Base-by-base conservation (phyloP, 2,329 filamentous ascomycete species). In the Botrytis elliptica region DNA sequence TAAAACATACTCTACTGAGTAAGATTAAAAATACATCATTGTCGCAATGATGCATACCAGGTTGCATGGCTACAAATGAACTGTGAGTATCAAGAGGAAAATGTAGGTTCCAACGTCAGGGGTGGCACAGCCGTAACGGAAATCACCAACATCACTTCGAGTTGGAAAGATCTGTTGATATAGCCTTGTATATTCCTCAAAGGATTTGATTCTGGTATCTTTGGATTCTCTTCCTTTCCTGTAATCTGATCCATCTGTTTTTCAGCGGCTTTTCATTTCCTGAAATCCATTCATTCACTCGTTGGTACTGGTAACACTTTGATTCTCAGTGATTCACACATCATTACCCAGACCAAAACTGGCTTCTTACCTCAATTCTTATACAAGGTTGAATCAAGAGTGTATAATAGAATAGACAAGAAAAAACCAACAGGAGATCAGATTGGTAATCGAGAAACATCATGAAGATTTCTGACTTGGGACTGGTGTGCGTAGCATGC, bases 391-490 rank as follows among this genome's bases (percentile, higher is more conserved):
- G 14, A 29, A 5, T 18, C 3, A 2, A 5, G 38, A 69, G 8
- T 25, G n/a, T 10, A 29, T 22, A 33, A 20, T 3, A 33, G 10
- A 42, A 33, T 5, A 69, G 9, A 55, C 18, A 33, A 57, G 46
- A 33, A 57, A 68, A 3, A 44, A 42, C 16, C 14, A 16, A 36
- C 49, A 69, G 9, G 36, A 22, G 0, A 55, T 22, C 25, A 29
- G 5, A 66, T 44, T 38, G 22, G 12, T 44, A 22, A 10, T 0
- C 22, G 12, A 55, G 38, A 7, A 22, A 49, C 22, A 69, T 62
- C 6, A 72, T 72, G 71, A 72, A 52, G 40, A 25, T 69, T 42
- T 36, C 40, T 18, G 64, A 44, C 38, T 59, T 72, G 8, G 64
- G 71, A 49, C n/a, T 69, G 4, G 40, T 72, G 7, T 68, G 71